Conservation (phyloP, 768 basidiomycete genomes). For the Pisolithus marmoratus region DNA sequence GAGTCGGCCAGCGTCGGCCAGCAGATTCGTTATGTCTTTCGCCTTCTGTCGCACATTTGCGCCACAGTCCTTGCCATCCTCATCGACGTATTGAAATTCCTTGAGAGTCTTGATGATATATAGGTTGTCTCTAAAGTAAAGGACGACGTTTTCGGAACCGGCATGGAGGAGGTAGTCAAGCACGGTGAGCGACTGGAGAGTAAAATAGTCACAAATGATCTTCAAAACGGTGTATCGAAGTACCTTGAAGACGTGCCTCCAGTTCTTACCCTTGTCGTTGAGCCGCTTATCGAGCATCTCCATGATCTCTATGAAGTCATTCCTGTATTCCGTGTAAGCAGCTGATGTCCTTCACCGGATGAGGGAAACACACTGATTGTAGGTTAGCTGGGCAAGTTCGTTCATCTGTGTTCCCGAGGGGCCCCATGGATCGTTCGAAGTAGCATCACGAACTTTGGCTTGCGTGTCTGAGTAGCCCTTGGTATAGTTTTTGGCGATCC, state of each 20-base stretch:
- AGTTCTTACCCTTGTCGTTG: slow-evolving; percentile 99
- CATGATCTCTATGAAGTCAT: slow-evolving; percentile 99
- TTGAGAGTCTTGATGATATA: slow-evolving; percentile 99
- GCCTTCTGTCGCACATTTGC: slow-evolving; percentile 98
- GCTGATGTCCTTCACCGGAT: background rate
- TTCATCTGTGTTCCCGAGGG: slow-evolving; percentile 99
- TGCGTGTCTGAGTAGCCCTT: slow-evolving; percentile 95
- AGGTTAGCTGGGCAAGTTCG: slow-evolving; percentile 94
- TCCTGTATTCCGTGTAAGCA: slow-evolving; percentile 35
- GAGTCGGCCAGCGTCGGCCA: slow-evolving; percentile 80
- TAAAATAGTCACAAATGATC: background rate
- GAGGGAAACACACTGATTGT: slow-evolving; percentile 77
- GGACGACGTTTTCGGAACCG: slow-evolving; percentile 96
- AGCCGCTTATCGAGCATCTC: slow-evolving; percentile 99
- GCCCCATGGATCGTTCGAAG: slow-evolving; percentile 97
- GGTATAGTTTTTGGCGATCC: slow-evolving; percentile 93
- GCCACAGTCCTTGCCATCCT: slow-evolving; percentile 94
- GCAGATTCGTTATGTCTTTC: slow-evolving; percentile 94
- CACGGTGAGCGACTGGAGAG: slow-evolving; percentile 72
- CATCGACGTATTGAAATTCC: slow-evolving; percentile 96
- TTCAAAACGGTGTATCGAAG: background rate
- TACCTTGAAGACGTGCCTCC: slow-evolving; percentile 99
- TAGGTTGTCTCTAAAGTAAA: slow-evolving; percentile 96
- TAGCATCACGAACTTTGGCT: slow-evolving; percentile 93
- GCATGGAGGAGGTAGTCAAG: slow-evolving; percentile 95